phyloP scores from a whole-genome alignment of 2,329 filamentous ascomycete genomes.

The Arthrobotrys conoides region DNA sequence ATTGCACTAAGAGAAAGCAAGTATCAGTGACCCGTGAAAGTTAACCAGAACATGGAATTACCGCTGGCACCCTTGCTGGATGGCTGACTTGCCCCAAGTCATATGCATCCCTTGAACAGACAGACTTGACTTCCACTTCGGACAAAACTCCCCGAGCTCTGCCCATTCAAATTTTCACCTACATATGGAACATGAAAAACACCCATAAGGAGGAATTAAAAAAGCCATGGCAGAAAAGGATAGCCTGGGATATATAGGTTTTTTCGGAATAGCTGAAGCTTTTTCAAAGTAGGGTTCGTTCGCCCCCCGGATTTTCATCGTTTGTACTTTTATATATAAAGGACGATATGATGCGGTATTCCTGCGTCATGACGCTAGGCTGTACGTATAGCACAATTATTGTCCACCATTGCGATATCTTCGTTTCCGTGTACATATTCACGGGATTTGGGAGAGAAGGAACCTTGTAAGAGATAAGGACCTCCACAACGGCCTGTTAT shows the following conservation, averaged over 20 bases:
- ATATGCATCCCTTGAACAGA: constrained; percentile 29
- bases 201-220: not conserved
- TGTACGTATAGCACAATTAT: constrained; percentile 48
- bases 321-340: constrained; percentile 21
- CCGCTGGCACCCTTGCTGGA: constrained; percentile 36
- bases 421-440: constrained; percentile 34
- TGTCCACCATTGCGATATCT: constrained; percentile 50
- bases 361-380: constrained; percentile 49
- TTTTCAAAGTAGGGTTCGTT: constrained; percentile 24
- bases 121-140: constrained; percentile 34
- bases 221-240: not conserved
- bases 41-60: constrained; percentile 26
- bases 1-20: too few relatives aligned
- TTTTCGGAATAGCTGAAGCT: constrained; percentile 25
- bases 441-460: constrained; percentile 16
- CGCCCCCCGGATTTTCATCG: constrained; percentile 17
- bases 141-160: constrained; percentile 56
- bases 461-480: constrained; percentile 15
- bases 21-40: constrained; percentile 17
- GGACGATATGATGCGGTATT: constrained; percentile 29
- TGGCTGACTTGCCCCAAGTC: constrained; percentile 9
- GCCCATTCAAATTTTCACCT: constrained; percentile 27
- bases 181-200: constrained; percentile 2
- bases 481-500: constrained; percentile 10
- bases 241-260: constrained; percentile 1